A percentile compares a stretch with the other conserved stretches of the same genome.
These are phyloP conservation scores for Chaetoceros tenuissimus DNA, from an alignment of 108 stramenopile genomes.

Conservation along the genomic window DNA sequence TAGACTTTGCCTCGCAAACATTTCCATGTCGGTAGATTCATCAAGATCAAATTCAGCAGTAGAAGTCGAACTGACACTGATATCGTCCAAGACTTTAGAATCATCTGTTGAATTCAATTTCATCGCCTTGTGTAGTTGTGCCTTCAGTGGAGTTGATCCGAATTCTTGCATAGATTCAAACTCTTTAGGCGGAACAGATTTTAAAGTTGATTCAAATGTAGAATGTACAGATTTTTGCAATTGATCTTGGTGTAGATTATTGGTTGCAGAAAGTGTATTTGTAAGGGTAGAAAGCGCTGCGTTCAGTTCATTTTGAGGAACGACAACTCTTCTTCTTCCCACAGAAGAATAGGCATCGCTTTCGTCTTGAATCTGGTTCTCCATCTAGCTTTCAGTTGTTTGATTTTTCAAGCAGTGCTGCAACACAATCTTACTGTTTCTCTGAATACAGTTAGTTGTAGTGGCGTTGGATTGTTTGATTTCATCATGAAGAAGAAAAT, in stretches of 20 bases:
- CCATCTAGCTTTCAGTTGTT: background rate
- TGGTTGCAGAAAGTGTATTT: background rate
- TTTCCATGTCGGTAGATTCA: background rate
- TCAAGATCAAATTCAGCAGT: background rate
- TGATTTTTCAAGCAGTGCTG: no score
- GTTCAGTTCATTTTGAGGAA: background rate
- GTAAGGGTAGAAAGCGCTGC: background rate
- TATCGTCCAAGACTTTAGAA: no score
- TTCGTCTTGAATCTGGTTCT: background rate
- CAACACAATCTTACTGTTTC: no score
- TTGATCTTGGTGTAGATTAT: background rate
- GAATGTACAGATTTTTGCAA: background rate
- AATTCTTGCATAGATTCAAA: background rate
- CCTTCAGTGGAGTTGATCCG: background rate
- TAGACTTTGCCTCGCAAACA: no score
- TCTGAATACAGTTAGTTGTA: no score
- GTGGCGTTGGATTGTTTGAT: no score
- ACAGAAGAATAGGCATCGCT: no score
- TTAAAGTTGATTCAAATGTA: background rate
- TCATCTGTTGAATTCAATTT: background rate
- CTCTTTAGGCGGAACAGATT: background rate
- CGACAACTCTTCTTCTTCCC: no score
- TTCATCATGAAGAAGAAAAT: no score
- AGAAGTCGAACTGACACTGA: background rate
- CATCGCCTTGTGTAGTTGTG: background rate